phyloP scores from a whole-genome alignment of 2,329 filamentous ascomycete genomes.

The Fusarium miscanthi region DNA sequence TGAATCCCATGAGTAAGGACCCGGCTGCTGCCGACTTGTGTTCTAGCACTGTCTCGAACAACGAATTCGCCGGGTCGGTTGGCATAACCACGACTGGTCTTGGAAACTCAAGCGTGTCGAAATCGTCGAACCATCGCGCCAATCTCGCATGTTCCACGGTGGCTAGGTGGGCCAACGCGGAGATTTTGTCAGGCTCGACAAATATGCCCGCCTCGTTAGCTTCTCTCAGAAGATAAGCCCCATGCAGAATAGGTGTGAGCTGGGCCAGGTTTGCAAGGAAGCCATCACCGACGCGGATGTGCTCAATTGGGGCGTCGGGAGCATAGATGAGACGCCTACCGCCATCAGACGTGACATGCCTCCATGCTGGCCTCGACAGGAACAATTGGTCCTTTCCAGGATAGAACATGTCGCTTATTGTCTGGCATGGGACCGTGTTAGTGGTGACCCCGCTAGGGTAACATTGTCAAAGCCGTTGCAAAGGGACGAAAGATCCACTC shows the following conservation, averaged over 20 bases:
- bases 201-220: constrained; percentile 45
- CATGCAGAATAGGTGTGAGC: constrained; percentile 49
- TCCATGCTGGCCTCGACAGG: constrained; percentile 52
- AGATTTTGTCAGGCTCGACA: constrained; percentile 46
- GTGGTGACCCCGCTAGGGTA: constrained; percentile 36
- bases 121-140: constrained; percentile 48
- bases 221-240: constrained; percentile 49
- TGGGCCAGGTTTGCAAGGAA: constrained; percentile 51
- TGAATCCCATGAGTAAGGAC: constrained; percentile 50
- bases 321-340: constrained; percentile 44
- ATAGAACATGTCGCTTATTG: constrained; percentile 54
- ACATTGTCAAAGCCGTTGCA: constrained; percentile 33
- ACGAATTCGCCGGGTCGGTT: constrained; percentile 45
- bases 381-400: constrained; percentile 51
- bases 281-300: constrained; percentile 46
- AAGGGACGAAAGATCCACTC: constrained; percentile 38
- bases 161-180: constrained; percentile 46
- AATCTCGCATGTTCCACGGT: constrained; percentile 47
- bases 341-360: constrained; percentile 46
- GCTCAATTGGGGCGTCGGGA: constrained; percentile 34
- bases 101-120: constrained; percentile 38
- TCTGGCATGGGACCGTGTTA: constrained; percentile 46
- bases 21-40: constrained; percentile 50
- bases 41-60: constrained; percentile 49
- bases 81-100: constrained; percentile 45